Evolutionary conservation across 1,284 basidiomycete species (phyloP).

Genomic region (Naganishia albida): DNA sequence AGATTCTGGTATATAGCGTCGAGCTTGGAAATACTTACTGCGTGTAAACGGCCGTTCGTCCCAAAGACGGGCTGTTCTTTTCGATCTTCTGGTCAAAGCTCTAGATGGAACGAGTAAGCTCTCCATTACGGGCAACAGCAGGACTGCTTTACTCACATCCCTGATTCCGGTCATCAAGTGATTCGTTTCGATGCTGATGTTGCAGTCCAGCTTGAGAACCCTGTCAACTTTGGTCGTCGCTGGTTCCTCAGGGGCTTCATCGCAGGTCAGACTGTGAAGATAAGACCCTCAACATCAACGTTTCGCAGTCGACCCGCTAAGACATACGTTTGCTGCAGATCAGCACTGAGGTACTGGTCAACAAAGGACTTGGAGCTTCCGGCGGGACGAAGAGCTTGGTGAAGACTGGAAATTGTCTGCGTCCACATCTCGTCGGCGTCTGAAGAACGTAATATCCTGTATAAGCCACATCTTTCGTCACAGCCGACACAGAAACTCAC

Average conservation of each 20-base stretch:
- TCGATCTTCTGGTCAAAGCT: slow-evolving; percentile 81
- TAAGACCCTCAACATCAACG: slow-evolving; percentile 10
- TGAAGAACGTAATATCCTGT: slow-evolving; percentile 44
- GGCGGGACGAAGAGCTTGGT: slow-evolving; percentile 61
- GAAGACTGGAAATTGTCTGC: slow-evolving; percentile 76
- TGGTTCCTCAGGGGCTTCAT: slow-evolving; percentile 78
- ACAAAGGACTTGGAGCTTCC: slow-evolving; percentile 60
- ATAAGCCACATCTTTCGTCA: neutral
- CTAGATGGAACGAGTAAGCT: too few relatives aligned
- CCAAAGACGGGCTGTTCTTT: slow-evolving; percentile 78
- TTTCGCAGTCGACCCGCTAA: neutral
- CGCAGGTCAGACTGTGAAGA: slow-evolving; percentile 65
- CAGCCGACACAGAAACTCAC: slow-evolving; percentile 51
- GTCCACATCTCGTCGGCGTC: slow-evolving; percentile 97
- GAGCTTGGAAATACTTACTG: slow-evolving; percentile 52
- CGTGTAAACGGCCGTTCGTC: slow-evolving; percentile 79
- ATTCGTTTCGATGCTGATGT: slow-evolving; percentile 82
- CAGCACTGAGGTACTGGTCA: slow-evolving; percentile 80
- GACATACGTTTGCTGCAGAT: slow-evolving; percentile 77
- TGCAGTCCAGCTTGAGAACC: slow-evolving; percentile 88
- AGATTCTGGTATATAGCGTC: too few relatives aligned
- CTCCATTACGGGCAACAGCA: too few relatives aligned
- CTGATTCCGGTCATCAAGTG: slow-evolving; percentile 85
- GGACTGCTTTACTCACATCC: slow-evolving; percentile 61
- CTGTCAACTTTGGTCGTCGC: slow-evolving; percentile 67